Conservation (phyloP, 2,329 filamentous ascomycete genomes). For the Venturia carpophila region DNA sequence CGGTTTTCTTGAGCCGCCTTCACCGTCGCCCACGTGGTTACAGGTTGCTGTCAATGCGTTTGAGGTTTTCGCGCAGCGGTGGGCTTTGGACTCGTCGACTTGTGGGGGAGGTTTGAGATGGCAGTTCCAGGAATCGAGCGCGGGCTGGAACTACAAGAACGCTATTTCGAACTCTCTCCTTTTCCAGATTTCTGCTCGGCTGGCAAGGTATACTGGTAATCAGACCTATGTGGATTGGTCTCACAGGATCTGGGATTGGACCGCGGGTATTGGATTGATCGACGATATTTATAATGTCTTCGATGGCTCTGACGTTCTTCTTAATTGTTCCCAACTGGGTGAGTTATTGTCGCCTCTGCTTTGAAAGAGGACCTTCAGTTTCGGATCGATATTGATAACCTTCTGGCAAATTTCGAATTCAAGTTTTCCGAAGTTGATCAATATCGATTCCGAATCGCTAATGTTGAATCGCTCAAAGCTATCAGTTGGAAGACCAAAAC, state of each 20-base stretch:
- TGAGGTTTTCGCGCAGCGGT: conserved; percentile 31
- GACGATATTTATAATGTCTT: conserved; percentile 34
- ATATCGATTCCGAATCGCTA: not conserved
- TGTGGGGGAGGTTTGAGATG: conserved; percentile 33
- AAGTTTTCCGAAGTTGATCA: conserved; percentile 33
- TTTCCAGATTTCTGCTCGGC: conserved; percentile 41
- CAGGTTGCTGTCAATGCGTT: conserved; percentile 31
- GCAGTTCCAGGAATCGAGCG: conserved; percentile 40
- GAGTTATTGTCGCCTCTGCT: conserved; percentile 20
- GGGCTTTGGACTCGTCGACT: conserved; percentile 27
- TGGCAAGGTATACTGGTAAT: conserved; percentile 32
- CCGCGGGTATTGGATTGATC: conserved; percentile 47
- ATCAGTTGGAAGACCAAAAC: not conserved
- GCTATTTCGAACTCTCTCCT: conserved; percentile 46
- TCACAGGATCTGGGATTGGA: conserved; percentile 31
- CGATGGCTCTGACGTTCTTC: conserved; percentile 37
- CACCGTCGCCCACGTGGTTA: conserved; percentile 23
- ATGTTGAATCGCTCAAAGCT: conserved; percentile 21
- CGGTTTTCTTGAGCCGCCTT: conserved; percentile 36
- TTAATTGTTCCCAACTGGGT: conserved; percentile 36
- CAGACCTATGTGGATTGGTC: conserved; percentile 59
- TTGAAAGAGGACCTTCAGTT: not conserved
- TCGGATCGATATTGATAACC: not conserved
- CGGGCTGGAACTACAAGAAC: conserved; percentile 36
- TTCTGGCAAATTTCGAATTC: not conserved